Evolutionary conservation across 371 early-diverging fungal genomes (phyloP).

Genomic region (Blakeslea trispora): DNA sequence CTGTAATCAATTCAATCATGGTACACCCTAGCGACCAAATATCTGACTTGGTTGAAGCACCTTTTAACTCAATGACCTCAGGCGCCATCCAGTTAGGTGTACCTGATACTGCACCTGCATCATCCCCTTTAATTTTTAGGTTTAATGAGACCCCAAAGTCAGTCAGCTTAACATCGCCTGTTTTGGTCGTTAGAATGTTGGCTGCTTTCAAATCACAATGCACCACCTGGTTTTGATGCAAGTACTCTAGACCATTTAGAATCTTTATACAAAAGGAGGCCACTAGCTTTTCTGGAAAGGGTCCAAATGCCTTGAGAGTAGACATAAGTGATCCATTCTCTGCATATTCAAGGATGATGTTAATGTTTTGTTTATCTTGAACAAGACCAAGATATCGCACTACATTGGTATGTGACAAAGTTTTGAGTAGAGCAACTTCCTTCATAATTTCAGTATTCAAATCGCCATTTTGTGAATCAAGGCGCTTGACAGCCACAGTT

Average conservation of each 20-base stretch:
- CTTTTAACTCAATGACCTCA: constrained; percentile 88
- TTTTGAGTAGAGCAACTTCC: constrained; percentile 76
- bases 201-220: constrained; percentile 98
- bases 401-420: constrained; percentile 79
- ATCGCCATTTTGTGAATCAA: constrained; percentile 56
- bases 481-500: constrained; percentile 88
- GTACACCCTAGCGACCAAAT: constrained; percentile 94
- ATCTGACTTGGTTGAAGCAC: constrained; percentile 81
- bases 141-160: constrained; percentile 96
- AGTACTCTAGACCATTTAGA: constrained; percentile 85
- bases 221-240: constrained; percentile 87
- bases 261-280: constrained; percentile 90
- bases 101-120: constrained; percentile 75
- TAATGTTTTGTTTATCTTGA: constrained; percentile 68
- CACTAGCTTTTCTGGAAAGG: constrained; percentile 92
- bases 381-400: constrained; percentile 88
- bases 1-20: constrained; percentile 82
- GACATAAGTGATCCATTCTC: constrained; percentile 94
- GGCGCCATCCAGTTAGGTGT: constrained; percentile 99
- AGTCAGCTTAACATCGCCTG: constrained; percentile 92
- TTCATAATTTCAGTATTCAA: constrained; percentile 44
- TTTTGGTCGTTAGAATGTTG: constrained; percentile 93
- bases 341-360: constrained; percentile 89
- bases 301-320: constrained; percentile 89
- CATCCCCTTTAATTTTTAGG: constrained; percentile 64